Conservation (phyloP, 352 stramenopile species). For the Phytophthora hibernalis region DNA sequence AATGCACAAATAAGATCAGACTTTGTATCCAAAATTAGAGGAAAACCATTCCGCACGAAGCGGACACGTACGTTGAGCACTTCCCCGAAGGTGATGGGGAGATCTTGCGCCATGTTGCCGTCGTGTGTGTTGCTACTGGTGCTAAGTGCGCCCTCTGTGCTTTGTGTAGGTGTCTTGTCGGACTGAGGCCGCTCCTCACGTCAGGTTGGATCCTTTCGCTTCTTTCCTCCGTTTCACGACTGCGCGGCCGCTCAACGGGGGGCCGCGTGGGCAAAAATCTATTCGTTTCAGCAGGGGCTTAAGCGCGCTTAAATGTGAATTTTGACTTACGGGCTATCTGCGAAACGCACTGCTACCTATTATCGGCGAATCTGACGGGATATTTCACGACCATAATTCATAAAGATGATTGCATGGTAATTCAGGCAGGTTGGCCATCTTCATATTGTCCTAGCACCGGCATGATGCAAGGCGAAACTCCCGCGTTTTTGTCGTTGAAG, state of each 20-base stretch:
- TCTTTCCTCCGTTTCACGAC: conserved; percentile 78
- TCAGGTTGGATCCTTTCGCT: conserved; percentile 41
- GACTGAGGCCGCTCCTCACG: conserved; percentile 30
- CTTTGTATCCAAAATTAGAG: conserved; percentile 15
- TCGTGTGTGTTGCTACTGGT: conserved; percentile 11
- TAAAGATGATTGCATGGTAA: background rate
- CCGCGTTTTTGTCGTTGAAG: conserved; percentile 25
- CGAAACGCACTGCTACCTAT: background rate
- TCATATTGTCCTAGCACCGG: background rate
- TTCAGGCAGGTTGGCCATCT: background rate
- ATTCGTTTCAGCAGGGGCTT: conserved; percentile 24
- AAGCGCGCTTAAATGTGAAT: conserved; percentile 39
- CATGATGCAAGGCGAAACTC: conserved; percentile 2
- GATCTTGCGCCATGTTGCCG: conserved; percentile 83
- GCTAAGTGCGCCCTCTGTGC: conserved; percentile 13
- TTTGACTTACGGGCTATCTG: background rate
- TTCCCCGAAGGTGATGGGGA: conserved; percentile 91
- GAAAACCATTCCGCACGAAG: background rate
- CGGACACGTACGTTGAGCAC: conserved; percentile 88
- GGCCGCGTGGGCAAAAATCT: conserved; percentile 22
- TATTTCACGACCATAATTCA: background rate
- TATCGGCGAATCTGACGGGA: background rate
- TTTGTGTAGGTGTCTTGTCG: conserved; percentile 32
- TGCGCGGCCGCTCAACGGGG: conserved; percentile 41
- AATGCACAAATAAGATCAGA: conserved; percentile 7